Evolutionary conservation across 108 stramenopile species (phyloP).

Genomic region (Chaetoceros tenuissimus): DNA sequence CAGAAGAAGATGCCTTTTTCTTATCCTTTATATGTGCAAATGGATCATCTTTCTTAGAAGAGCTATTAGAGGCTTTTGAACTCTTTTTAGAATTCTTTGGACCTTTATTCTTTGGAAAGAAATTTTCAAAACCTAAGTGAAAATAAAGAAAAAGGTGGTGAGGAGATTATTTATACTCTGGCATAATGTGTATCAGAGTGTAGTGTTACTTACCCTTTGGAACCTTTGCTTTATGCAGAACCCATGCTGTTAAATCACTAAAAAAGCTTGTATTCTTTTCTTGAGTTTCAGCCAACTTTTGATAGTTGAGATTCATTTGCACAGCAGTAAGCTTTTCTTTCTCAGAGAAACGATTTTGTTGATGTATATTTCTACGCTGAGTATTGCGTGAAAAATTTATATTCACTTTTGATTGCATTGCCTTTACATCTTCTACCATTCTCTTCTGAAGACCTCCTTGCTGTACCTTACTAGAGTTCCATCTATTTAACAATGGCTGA

Average conservation of each 20-base stretch:
- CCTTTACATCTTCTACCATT: too few relatives aligned
- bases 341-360: too few relatives aligned
- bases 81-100: slow-evolving; percentile 10
- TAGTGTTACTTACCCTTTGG: slow-evolving; percentile 4
- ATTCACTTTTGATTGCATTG: too few relatives aligned
- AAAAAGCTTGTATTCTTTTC: background rate
- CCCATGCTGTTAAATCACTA: background rate
- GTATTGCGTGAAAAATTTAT: too few relatives aligned
- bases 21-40: background rate
- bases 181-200: too few relatives aligned
- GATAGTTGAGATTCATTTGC: background rate
- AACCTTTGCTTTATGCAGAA: background rate
- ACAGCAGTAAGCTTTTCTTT: background rate
- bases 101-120: slow-evolving; percentile 56
- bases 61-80: slow-evolving; percentile 7
- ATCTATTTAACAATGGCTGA: too few relatives aligned
- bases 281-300: background rate
- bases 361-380: too few relatives aligned
- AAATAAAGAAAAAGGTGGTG: too few relatives aligned
- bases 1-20: slow-evolving; percentile 18
- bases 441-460: too few relatives aligned
- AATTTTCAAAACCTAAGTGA: slow-evolving; percentile 66
- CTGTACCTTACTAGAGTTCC: too few relatives aligned
- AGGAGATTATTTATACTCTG: too few relatives aligned
- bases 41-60: slow-evolving; percentile 6